A percentile compares a stretch with the other conserved stretches of the same genome.
Conservation (phyloP, 2,329 filamentous ascomycete species). For the Chrysosporium keratinophilum region DNA sequence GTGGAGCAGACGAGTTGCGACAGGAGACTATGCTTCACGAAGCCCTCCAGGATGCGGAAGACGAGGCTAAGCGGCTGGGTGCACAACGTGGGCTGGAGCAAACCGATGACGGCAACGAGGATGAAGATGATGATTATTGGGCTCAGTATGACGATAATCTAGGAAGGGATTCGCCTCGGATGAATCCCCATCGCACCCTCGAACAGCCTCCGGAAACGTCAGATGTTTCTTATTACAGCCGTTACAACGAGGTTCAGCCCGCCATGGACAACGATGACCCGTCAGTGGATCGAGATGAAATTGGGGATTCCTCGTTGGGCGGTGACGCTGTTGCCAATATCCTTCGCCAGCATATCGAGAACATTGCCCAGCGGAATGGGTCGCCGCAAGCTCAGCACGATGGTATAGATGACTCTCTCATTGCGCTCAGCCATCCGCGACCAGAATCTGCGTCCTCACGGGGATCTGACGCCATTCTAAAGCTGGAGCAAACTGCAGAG, state of each 20-base stretch:
- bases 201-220: constrained; percentile 29
- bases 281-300: constrained; percentile 41
- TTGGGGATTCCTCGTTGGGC: constrained; percentile 44
- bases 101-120: constrained; percentile 35
- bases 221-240: constrained; percentile 51
- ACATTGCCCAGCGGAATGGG: not conserved
- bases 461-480: constrained; percentile 43
- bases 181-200: constrained; percentile 22
- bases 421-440: constrained; percentile 33
- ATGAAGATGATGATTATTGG: constrained; percentile 56
- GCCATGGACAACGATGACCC: constrained; percentile 55
- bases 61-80: constrained; percentile 8
- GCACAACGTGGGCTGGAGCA: constrained; percentile 15
- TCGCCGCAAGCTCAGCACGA: not conserved
- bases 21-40: constrained; percentile 30
- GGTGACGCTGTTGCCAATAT: constrained; percentile 36
- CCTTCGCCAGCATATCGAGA: constrained; percentile 32
- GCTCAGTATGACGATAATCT: constrained; percentile 52
- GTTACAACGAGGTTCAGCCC: constrained; percentile 54
- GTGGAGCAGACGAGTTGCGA: constrained; percentile 44
- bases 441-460: constrained; percentile 33
- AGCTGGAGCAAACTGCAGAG: constrained; percentile 45
- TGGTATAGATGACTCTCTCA: not conserved
- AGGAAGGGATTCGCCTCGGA: constrained; percentile 31
- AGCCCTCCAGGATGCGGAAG: constrained; percentile 26